Evolutionary conservation across 2,329 filamentous ascomycete genomes (phyloP), one percentile per base, ranked within the genome.

Genomic region (Botryotinia narcissicola): DNA sequence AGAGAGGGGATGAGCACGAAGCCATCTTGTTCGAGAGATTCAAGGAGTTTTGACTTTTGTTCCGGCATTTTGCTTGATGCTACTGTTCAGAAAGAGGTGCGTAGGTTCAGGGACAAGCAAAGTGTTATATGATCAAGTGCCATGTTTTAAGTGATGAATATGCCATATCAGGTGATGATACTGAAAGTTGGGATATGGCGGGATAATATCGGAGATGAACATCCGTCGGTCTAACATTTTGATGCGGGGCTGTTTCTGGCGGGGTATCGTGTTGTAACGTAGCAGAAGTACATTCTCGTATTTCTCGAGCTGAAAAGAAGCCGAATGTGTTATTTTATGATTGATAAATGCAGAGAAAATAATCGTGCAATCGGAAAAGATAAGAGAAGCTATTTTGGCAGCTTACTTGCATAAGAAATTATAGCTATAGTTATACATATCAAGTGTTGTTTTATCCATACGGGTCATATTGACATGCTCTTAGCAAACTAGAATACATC

Each of bases 1-100:
- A 93, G 84, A 51, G 87, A 87, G 59, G 89, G 90, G 79, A 96
- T 86, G 73, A 92, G 83, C 67, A 95, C 91, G 85, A 91, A 97
- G 82, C 94, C 94, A 82, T 96, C 88, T 71, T 84, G 84, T 75
- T 90, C 86, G 77, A 95, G 91, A 48, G 75, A 70, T 4, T 79
- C 76, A 71, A 80, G 78, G 67, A 78, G 75, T 4, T 62, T 40
- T 67, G 75, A 72, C 66, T 77, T 75, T 67, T 74, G 68, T 68
- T 77, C 73, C 12, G 78, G 46, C 76, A 78, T 78, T 67, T 35
- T 57, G 9, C 6, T 57, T 44, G 25, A 48, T 66, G 32, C 4
- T 40, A 1, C 37, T 37, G 12, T 25, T 12, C 42, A 35, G n/a
- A 16, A 32, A 25, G 25, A 29, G 29, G 10, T 29, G 4, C 25